These are phyloP conservation scores for Gynandropsis gynandra DNA, from an alignment of 345 rosid species.

Conservation along the genomic window DNA sequence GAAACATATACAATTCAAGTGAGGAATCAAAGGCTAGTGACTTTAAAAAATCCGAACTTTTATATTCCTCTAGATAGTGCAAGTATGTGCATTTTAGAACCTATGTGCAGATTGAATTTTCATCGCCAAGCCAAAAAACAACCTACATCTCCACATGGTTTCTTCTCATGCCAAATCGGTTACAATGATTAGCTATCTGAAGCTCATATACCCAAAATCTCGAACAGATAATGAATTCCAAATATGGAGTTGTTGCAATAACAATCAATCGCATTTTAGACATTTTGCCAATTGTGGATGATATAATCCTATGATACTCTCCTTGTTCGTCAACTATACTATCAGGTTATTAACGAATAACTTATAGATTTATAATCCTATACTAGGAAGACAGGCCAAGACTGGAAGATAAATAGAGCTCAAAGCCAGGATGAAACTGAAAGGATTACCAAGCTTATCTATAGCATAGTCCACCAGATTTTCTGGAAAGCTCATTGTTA, in stretches of 20 bases:
- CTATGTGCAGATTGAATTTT: constrained; percentile 2
- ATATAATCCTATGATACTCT: too few species aligned
- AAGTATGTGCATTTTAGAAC: neutral
- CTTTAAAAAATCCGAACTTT: constrained; percentile 3
- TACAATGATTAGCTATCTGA: too few species aligned
- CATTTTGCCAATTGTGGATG: neutral
- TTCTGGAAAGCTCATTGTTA: constrained; percentile 62
- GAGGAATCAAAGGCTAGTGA: constrained; percentile 1
- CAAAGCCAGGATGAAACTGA: constrained; percentile 9
- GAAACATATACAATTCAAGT: neutral
- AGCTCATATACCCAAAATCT: neutral
- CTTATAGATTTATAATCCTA: too few species aligned
- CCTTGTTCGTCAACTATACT: too few species aligned
- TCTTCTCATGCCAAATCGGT: neutral
- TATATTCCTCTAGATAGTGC: neutral
- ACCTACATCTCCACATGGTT: constrained; percentile 11
- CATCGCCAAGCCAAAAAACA: neutral
- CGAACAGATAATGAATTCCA: constrained; percentile 3
- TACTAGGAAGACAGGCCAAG: too few species aligned
- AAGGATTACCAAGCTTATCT: constrained; percentile 55
- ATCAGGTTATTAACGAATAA: too few species aligned
- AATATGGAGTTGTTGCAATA: neutral
- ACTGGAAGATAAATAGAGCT: constrained; percentile 9
- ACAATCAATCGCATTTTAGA: constrained; percentile 2
- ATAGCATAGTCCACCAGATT: constrained; percentile 65